Base-by-base conservation (phyloP, 768 basidiomycete species). In the Collybia sp. region DNA sequence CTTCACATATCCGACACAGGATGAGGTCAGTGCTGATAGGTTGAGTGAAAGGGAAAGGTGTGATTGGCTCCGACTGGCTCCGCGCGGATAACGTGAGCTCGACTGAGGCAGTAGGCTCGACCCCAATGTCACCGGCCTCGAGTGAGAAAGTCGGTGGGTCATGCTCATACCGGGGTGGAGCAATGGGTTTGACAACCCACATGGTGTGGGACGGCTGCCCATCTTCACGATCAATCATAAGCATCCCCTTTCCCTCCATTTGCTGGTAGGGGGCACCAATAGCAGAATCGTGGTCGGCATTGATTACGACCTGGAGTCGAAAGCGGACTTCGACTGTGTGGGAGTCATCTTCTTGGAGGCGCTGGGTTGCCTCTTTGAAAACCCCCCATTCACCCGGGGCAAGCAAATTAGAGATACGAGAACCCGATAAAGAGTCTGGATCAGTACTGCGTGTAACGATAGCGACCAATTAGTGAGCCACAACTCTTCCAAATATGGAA, bases 181-280 rank as follows among this genome's bases (percentile, higher is more conserved):
- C 79, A 47, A 86, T 76, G 30, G 92, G 90, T 61, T 86, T 92
- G 64, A 93, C 81, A 38, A 95, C 93, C 93, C 93, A 97, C 93
- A 97, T 96, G 12, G 94, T 95, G 64, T 97, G 96, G 12, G 93
- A 89, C 12, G 92, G 83, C 49, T 81, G 78, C 13, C 87, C 87
- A 44, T 85, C 86, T 60, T 93, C 82, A 30, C 93, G 83, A 70
- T 97, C 94, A 49, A 90, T 79, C 84, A 98, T 94, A 56, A 98
- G 80, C 96, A 99, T 97, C 13, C 96, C 96, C 61, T 95, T 95
- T 25, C 90, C 96, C 58, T 97, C 94, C 85, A 98, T 93, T 54
- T 80, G 82, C 62, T 91, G 88, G 63, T 81, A 89, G 20, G 86
- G 72, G 6, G 67, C 65, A 9, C 73, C 73, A 13, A 68, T 58